Evolutionary conservation across 768 basidiomycete genomes (phyloP), one percentile per base, ranked within the genome.

Genomic region (Xerocomellus dryophilus): DNA sequence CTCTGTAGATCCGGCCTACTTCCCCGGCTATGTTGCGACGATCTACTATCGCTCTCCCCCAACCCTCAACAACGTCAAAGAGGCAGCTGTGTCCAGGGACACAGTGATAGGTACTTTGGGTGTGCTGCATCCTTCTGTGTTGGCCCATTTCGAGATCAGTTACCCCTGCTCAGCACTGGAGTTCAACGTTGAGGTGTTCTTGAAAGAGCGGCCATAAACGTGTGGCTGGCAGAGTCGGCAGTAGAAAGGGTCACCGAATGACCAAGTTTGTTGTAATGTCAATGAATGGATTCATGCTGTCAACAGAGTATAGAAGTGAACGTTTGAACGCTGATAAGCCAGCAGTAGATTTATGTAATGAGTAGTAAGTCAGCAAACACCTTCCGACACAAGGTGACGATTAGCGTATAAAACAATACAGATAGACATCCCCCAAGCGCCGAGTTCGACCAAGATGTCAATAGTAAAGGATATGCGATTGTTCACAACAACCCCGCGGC

Each of bases 111-210:
- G 97, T 40, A 82, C 78, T n/a, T 75, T 99, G 54, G 97, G 97
- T 27, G 91, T 98, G 61, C 76, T 99, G 47, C 96, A 99, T 71
- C 97, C 97, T 9, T 81, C 75, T 7, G 97, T 98, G 5, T 76
- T 99, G 52, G 83, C 85, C 62, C 93, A 92, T 66, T 99, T 96
- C 71, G 95, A 98, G 71, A 88, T 98, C 57, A 82, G 81, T 39
- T 95, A 90, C 74, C 96, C 96, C 18, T 98, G 95, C 74, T 98
- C 95, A 32, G 87, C 87, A 7, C 74, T 99, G 51, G 96, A 99
- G 78, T 93, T 99, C 71, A 88, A 86, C 29, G 78, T 98, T 42
- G 95, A 98, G 71, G 90, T 90, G n/a, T 93, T 99, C 80, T 85
- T 89, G 76, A 90, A 86, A 71, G 77, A 57, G 44, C 43, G 46